Evolutionary conservation across 805 yeast genomes (phyloP).

Genomic region (Wickerhamiella vanderwaltii): DNA sequence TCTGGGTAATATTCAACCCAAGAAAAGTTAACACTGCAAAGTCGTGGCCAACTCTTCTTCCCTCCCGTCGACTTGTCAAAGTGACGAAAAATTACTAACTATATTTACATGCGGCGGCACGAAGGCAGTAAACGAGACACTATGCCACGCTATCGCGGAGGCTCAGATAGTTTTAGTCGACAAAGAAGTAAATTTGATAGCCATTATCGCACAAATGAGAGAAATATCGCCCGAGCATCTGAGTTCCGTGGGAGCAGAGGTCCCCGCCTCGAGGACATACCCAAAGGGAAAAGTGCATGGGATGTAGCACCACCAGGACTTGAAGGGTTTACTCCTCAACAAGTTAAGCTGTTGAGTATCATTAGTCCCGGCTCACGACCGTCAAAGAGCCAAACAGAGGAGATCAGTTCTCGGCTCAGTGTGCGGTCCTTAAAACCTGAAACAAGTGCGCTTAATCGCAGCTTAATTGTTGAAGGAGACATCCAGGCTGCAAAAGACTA

Average conservation of each 20-base stretch:
- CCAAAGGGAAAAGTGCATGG: too few relatives aligned
- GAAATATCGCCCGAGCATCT: constrained; percentile 1
- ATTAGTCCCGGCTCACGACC: constrained; percentile 26
- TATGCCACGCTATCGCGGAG: neutral
- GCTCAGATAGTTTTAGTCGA: neutral
- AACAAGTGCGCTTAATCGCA: constrained; percentile 1
- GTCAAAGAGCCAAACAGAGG: neutral
- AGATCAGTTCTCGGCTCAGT: neutral
- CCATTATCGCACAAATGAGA: neutral
- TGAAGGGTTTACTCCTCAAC: constrained; percentile 55
- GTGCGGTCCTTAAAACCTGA: neutral
- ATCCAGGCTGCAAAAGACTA: neutral
- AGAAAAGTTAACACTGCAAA: too few relatives aligned
- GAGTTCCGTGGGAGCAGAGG: neutral
- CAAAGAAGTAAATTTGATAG: neutral
- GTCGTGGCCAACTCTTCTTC: too few relatives aligned
- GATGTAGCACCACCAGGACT: constrained; percentile 59
- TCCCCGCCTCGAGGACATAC: too few relatives aligned
- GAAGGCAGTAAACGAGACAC: neutral
- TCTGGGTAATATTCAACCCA: too few relatives aligned
- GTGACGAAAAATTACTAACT: too few relatives aligned
- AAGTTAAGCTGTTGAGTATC: constrained; percentile 64
- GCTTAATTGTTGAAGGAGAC: neutral
- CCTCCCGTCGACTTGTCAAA: too few relatives aligned
- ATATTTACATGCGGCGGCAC: neutral